Base-by-base conservation (phyloP, 176 grass and related monocot species). In the Oryza officinalis region DNA sequence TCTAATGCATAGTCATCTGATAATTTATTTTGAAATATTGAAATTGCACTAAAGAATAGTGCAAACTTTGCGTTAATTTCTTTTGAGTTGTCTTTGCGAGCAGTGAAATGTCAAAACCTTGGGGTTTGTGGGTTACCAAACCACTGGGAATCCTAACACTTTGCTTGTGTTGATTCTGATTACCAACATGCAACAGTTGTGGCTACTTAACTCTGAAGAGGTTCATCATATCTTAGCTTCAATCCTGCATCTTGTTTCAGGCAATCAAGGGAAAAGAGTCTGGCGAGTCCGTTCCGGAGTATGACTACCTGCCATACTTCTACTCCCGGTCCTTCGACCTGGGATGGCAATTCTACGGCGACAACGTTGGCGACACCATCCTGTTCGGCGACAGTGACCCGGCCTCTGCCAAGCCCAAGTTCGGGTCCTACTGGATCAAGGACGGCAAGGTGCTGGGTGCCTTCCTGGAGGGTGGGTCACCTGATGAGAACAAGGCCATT, bases 401-500 rank as follows among this genome's bases (percentile, higher is more conserved):
- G 2, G 25, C 84, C 50, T 88, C 89, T 0, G 74, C 89, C 49
- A 95, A 95, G 57, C 92, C 93, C 27, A 95, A 95, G 82, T 98
- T 98, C 28, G 96, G 96, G 14, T 93, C 96, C 0, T 98, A 98
- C 87, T 98, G 96, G 96, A 90, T 98, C 69, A 93, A 98, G 69
- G 96, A 98, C 47, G 87, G 89, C 49, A 98, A 95, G 86, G 85
- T 98, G 4, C 25, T 95, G 1, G 96, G 96, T 0, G 91, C 87
- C 76, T 98, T 98, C 87, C 89, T 98, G 6, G 96, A 98, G 82
- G 96, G 96, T 9, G 96, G 96, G 69, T 92, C 87, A 31, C 40
- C 85, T 0, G 96, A 98, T 7, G 96, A 98, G 80, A 90, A 92
- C 78, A 89, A 90, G 23, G 93, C 87, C 83, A 94, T 98, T 15